Evolutionary conservation across 108 stramenopile species (phyloP).

Genomic region (Cyclostephanos invisitatus): DNA sequence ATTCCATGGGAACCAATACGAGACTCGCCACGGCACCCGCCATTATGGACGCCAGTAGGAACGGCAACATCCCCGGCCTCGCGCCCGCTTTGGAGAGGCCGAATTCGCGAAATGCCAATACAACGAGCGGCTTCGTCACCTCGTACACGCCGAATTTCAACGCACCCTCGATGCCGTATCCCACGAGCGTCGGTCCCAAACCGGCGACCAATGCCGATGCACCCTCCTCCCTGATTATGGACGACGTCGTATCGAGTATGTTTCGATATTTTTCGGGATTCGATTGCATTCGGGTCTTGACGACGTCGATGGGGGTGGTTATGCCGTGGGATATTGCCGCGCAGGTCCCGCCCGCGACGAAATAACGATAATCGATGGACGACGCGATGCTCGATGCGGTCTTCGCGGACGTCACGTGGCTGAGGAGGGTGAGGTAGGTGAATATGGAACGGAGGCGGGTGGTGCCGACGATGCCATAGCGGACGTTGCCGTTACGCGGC

Average conservation of each 20-base stretch:
- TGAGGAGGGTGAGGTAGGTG: slow-evolving; percentile 8
- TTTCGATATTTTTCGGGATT: slow-evolving; percentile 60
- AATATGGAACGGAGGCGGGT: slow-evolving; percentile 5
- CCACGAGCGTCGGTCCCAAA: slow-evolving; percentile 85
- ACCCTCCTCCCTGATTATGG: slow-evolving; percentile 75
- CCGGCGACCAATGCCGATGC: slow-evolving; percentile 64
- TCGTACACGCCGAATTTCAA: slow-evolving; percentile 94
- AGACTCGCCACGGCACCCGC: slow-evolving; percentile 90
- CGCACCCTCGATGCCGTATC: slow-evolving; percentile 91
- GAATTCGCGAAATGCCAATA: slow-evolving; percentile 32
- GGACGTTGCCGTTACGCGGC: no score
- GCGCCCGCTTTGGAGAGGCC: slow-evolving; percentile 17
- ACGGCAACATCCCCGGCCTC: slow-evolving; percentile 52
- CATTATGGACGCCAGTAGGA: slow-evolving; percentile 72
- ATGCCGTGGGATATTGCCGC: slow-evolving; percentile 85
- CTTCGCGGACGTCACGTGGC: slow-evolving; percentile 5
- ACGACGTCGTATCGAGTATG: slow-evolving; percentile 47
- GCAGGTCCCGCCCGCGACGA: slow-evolving; percentile 85
- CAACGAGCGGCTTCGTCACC: slow-evolving; percentile 79
- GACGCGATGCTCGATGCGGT: slow-evolving; percentile 13
- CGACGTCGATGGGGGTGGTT: slow-evolving; percentile 89
- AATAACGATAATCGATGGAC: slow-evolving; percentile 62
- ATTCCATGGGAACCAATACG: slow-evolving; percentile 90
- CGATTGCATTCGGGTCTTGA: slow-evolving; percentile 87
- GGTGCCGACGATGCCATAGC: no score